Evolutionary conservation across 208 protist genomes (phyloP), one percentile per base, ranked within the genome.

Genomic region (Wallacemonas sp.): DNA sequence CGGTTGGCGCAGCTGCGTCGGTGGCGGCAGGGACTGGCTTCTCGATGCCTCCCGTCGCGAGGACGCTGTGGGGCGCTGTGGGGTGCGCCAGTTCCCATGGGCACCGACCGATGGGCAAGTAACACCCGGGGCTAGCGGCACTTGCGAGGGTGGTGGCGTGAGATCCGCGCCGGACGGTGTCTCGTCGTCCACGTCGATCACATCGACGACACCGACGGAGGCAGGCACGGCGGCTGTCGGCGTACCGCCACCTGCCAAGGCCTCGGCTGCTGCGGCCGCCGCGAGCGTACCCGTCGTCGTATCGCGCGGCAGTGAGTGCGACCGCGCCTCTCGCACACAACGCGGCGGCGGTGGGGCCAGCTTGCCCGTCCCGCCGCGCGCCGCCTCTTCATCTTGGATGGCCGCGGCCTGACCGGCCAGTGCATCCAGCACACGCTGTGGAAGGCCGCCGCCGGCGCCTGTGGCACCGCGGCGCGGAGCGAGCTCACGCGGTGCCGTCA

Each of bases 101-200:
- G n/a, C n/a, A n/a, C n/a, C n/a, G n/a, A n/a, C n/a, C n/a, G n/a
- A n/a, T n/a, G n/a, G n/a, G n/a, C n/a, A n/a, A n/a, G n/a, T n/a
- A n/a, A n/a, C n/a, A n/a, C n/a, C n/a, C n/a, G n/a, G n/a, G n/a
- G n/a, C n/a, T n/a, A n/a, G n/a, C n/a, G n/a, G n/a, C n/a, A n/a
- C n/a, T n/a, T n/a, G n/a, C n/a, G n/a, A n/a, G n/a, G n/a, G n/a
- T n/a, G n/a, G n/a, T n/a, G n/a, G n/a, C n/a, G 41, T 46, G 15
- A 0, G 41, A 5, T n/a, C 17, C 41, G 17, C 27, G 46, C 21
- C 46, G n/a, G n/a, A 8, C 46, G 5, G 24, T 10, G 5, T 12
- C 9, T 41, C 50, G n/a, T 39, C 50, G 21, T 57, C 50, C 30
- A 57, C 50, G 50, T 57, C 50, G 5, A 57, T 19, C 15, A 57